phyloP scores from a whole-genome alignment of 2,329 filamentous ascomycete species.

The Malbranchea cinnamomea region DNA sequence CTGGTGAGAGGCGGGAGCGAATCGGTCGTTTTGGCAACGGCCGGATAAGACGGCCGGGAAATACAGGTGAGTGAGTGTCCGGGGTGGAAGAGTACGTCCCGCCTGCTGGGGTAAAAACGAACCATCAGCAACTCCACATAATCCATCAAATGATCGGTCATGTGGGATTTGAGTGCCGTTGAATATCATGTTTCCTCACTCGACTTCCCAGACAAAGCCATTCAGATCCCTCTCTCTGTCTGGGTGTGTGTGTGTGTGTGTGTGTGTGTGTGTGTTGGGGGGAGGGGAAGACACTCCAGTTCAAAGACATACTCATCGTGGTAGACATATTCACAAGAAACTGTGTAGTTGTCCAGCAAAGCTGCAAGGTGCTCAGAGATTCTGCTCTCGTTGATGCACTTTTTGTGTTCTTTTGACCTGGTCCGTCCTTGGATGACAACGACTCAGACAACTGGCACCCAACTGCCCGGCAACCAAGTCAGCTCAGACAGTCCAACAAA shows the following conservation, averaged over 20 bases:
- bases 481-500: too few relatives aligned
- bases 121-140: constrained; percentile 24
- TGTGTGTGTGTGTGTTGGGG: constrained; percentile 1
- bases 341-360: too few relatives aligned
- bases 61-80: constrained; percentile 66
- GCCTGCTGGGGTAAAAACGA: constrained; percentile 25
- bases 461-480: too few relatives aligned
- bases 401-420: too few relatives aligned
- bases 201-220: background rate
- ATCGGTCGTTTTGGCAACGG: constrained; percentile 80
- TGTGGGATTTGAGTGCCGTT: background rate
- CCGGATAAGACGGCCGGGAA: constrained; percentile 81
- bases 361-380: too few relatives aligned
- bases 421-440: too few relatives aligned
- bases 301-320: constrained; percentile 28
- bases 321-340: constrained; percentile 25
- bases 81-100: constrained; percentile 36
- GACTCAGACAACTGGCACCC: too few relatives aligned
- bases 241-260: constrained; percentile 1
- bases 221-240: constrained; percentile 1
- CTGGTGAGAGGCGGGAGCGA: constrained; percentile 72
- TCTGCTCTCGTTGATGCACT: too few relatives aligned
- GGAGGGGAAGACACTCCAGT: constrained; percentile 8
- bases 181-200: too few relatives aligned
- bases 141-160: constrained; percentile 11